phyloP scores from a whole-genome alignment of 2,329 filamentous ascomycete genomes.

The Aureobasidium sp. region DNA sequence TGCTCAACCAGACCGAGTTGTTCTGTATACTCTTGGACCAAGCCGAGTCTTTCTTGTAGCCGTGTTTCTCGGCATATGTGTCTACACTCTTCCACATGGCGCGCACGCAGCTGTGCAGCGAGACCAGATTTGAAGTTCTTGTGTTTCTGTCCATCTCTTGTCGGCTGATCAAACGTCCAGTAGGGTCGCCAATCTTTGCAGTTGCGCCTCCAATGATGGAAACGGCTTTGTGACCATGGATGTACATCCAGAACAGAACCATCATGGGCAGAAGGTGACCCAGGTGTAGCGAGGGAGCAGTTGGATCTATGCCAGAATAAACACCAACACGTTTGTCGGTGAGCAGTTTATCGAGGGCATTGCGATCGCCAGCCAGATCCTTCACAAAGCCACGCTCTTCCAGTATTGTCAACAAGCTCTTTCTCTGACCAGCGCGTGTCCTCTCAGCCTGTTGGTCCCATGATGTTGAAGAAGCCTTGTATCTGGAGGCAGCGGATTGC shows the following conservation, averaged over 20 bases:
- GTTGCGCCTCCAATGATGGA: conserved; percentile 69
- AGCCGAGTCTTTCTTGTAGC: conserved; percentile 55
- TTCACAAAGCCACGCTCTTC: conserved; percentile 69
- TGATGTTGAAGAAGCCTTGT: neutral
- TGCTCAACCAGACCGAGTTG: conserved; percentile 67
- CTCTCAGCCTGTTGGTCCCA: neutral
- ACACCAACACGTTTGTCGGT: conserved; percentile 59
- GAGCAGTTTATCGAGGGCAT: conserved; percentile 58
- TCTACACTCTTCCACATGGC: conserved; percentile 71
- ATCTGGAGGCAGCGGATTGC: neutral
- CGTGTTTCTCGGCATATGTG: conserved; percentile 55
- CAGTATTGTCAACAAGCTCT: conserved; percentile 37
- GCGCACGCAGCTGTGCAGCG: conserved; percentile 63
- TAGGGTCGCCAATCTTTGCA: conserved; percentile 72
- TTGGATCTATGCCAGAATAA: conserved; percentile 79
- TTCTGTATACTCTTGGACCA: conserved; percentile 66
- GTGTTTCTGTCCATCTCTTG: conserved; percentile 46
- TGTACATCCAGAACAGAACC: conserved; percentile 77
- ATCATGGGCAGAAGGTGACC: conserved; percentile 76
- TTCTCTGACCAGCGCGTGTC: neutral
- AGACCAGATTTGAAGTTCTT: conserved; percentile 57
- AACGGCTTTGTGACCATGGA: conserved; percentile 63
- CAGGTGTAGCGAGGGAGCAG: conserved; percentile 69
- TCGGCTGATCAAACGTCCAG: conserved; percentile 58
- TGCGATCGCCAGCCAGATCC: conserved; percentile 55